Evolutionary conservation across 2,329 filamentous ascomycete genomes (phyloP).

Genomic region (Albifimbria verrucaria): DNA sequence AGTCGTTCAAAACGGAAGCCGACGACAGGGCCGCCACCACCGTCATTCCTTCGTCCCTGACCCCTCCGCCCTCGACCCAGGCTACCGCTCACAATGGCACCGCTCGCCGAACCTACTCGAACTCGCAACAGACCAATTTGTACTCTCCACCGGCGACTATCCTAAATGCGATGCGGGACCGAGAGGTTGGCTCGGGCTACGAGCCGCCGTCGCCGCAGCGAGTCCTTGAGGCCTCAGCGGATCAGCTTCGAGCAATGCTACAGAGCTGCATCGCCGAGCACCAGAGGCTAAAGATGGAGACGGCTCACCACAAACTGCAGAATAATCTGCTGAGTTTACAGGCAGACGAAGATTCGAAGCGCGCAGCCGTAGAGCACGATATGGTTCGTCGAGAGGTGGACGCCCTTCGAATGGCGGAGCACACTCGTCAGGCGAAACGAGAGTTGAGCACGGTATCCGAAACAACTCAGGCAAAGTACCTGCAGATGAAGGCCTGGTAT

Average conservation of each 20-base stretch:
- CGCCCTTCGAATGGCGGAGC: conserved; percentile 72
- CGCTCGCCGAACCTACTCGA: conserved; percentile 27
- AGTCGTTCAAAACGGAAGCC: conserved; percentile 48
- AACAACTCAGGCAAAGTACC: conserved; percentile 50
- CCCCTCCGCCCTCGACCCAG: conserved; percentile 56
- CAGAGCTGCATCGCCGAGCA: conserved; percentile 53
- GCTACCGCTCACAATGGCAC: conserved; percentile 29
- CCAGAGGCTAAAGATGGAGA: conserved; percentile 69
- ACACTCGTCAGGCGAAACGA: conserved; percentile 58
- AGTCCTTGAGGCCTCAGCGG: conserved; percentile 49
- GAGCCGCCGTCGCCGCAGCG: conserved; percentile 44
- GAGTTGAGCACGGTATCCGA: conserved; percentile 52
- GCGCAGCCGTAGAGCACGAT: conserved; percentile 85
- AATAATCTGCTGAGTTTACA: conserved; percentile 81
- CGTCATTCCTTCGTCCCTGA: conserved; percentile 56
- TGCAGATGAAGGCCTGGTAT: conserved; percentile 63
- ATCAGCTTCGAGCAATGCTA: conserved; percentile 56
- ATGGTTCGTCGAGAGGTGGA: conserved; percentile 89
- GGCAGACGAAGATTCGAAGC: conserved; percentile 78
- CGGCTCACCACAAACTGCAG: conserved; percentile 87
- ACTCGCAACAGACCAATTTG: conserved; percentile 44
- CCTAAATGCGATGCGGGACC: conserved; percentile 29
- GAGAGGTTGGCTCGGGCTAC: conserved; percentile 36
- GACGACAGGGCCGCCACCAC: conserved; percentile 41
- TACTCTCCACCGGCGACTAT: conserved; percentile 54